These are phyloP conservation scores for Quercus gilva DNA, from an alignment of 306 rosid species.

Conservation along the genomic window DNA sequence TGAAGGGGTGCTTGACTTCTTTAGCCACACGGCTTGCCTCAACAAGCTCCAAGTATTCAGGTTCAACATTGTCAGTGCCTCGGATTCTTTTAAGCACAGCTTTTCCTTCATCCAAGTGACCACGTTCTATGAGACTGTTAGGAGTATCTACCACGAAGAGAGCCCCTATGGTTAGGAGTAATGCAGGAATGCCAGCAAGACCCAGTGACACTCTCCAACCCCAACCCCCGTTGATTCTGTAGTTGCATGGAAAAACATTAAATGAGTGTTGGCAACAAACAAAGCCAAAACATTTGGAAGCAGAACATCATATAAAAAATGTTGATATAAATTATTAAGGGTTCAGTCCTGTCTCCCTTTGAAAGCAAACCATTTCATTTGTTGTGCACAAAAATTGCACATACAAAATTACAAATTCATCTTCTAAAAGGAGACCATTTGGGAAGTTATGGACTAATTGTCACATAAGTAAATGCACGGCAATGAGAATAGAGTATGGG, in stretches of 20 bases:
- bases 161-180: slow-evolving; percentile 69
- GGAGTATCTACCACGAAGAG: slow-evolving; percentile 87
- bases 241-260: background rate
- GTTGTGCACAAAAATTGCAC: too few species aligned
- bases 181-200: slow-evolving; percentile 74
- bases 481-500: too few species aligned
- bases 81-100: slow-evolving; percentile 57
- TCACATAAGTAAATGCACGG: background rate
- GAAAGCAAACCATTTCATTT: too few species aligned
- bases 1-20: slow-evolving; percentile 73
- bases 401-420: background rate
- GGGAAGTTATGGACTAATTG: background rate
- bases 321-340: too few species aligned
- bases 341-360: too few species aligned
- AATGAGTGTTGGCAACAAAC: background rate
- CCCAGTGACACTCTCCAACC: slow-evolving; percentile 96
- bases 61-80: slow-evolving; percentile 68
- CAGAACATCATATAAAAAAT: background rate
- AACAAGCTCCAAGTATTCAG: slow-evolving; percentile 73
- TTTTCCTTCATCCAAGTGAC: slow-evolving; percentile 74
- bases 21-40: slow-evolving; percentile 74
- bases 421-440: background rate
- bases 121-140: slow-evolving; percentile 80
- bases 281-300: background rate
- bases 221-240: slow-evolving; percentile 80